phyloP scores from a whole-genome alignment of 202 grass and related monocot species.

The Cymbopogon flexuosus region DNA sequence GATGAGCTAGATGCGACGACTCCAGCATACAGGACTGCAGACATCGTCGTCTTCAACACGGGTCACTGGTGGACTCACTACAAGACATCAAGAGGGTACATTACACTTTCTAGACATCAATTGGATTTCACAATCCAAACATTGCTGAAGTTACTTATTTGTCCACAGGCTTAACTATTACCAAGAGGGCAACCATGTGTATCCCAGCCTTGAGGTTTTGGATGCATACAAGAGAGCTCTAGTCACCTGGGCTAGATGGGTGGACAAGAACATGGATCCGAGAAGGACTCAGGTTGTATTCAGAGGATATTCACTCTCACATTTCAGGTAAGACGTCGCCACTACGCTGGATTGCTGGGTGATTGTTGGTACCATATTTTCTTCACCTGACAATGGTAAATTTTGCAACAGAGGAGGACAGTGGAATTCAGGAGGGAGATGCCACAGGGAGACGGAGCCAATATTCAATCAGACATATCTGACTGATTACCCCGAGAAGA shows the following conservation, averaged over 20 bases:
- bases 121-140: background rate
- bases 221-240: conserved; percentile 79
- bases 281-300: conserved; percentile 78
- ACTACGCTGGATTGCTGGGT: background rate
- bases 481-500: conserved; percentile 67
- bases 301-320: conserved; percentile 71
- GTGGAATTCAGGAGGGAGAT: conserved; percentile 83
- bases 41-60: conserved; percentile 84
- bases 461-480: conserved; percentile 72
- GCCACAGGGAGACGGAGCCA: conserved; percentile 76
- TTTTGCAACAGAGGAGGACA: conserved; percentile 64
- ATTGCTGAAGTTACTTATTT: background rate
- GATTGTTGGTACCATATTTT: background rate
- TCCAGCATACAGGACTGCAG: conserved; percentile 51
- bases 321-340: conserved; percentile 64
- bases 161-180: conserved; percentile 66
- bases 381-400: background rate
- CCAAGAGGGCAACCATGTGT: conserved; percentile 73
- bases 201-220: conserved; percentile 56
- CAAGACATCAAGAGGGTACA: conserved; percentile 77
- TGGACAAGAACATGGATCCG: conserved; percentile 69
- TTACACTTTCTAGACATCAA: background rate
- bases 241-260: conserved; percentile 70
- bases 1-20: conserved; percentile 65
- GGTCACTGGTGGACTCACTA: conserved; percentile 94